These are phyloP conservation scores for Sphenostylis stenocarpa DNA, from an alignment of 306 rosid species.

Conservation along the genomic window DNA sequence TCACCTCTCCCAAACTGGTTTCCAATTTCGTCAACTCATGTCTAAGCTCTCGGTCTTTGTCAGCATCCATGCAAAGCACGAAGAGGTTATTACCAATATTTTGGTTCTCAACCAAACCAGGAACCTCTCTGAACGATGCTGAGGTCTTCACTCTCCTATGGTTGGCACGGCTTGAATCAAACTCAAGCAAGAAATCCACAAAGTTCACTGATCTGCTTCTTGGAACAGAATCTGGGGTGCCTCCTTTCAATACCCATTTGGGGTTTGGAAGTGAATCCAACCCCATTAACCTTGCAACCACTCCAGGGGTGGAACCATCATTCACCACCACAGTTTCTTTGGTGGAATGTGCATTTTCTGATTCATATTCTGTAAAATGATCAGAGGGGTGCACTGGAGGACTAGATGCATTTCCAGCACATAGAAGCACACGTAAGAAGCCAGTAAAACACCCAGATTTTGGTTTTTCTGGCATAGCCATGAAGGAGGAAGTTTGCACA, in stretches of 20 bases:
- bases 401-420: constrained; percentile 47
- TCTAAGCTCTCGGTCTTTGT: constrained; percentile 22
- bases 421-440: constrained; percentile 48
- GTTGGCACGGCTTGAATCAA: constrained; percentile 40
- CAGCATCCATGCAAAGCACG: constrained; percentile 42
- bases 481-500: constrained; percentile 31
- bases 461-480: constrained; percentile 39
- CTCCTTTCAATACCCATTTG: constrained; percentile 33
- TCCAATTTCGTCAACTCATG: constrained; percentile 26
- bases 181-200: constrained; percentile 64
- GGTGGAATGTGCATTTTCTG: background rate
- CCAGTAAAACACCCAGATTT: constrained; percentile 55
- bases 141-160: constrained; percentile 67
- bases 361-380: constrained; percentile 23
- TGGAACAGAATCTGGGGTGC: constrained; percentile 46
- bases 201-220: constrained; percentile 80
- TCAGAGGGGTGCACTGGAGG: constrained; percentile 75
- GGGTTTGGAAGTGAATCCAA: constrained; percentile 69
- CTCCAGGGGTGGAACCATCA: constrained; percentile 39
- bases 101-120: constrained; percentile 18
- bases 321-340: background rate
- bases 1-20: constrained; percentile 37
- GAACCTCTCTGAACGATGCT: constrained; percentile 74
- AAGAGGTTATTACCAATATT: constrained; percentile 38
- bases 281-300: constrained; percentile 91